Percentiles rank a stretch among this genome's conserved stretches.
Evolutionary conservation across 2,329 filamentous ascomycete species (phyloP).

Genomic region (Tolypocladium sp.): DNA sequence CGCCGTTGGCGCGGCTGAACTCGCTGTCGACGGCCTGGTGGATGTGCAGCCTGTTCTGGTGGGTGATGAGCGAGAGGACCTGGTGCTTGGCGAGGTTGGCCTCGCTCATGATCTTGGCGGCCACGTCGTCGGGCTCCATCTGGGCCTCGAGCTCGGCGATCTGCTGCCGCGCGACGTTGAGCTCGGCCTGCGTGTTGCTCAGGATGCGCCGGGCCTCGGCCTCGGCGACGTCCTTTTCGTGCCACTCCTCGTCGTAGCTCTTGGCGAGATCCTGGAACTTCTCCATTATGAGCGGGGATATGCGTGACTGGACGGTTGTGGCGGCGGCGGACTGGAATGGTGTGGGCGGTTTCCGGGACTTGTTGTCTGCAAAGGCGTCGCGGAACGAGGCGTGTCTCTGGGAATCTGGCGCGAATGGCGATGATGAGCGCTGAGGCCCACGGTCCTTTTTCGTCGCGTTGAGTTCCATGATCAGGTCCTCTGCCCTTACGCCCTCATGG

Average conservation of each 20-base stretch:
- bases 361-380: slow-evolving; percentile 35
- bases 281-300: slow-evolving; percentile 59
- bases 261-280: slow-evolving; percentile 63
- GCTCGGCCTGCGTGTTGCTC: slow-evolving; percentile 58
- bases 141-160: slow-evolving; percentile 47
- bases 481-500: slow-evolving; percentile 69
- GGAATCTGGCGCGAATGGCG: slow-evolving; percentile 54
- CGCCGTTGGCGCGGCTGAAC: slow-evolving; percentile 41
- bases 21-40: slow-evolving; percentile 43
- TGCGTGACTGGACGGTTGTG: slow-evolving; percentile 59
- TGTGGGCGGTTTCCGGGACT: slow-evolving; percentile 28
- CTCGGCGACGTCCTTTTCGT: slow-evolving; percentile 63
- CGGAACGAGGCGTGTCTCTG: slow-evolving; percentile 45
- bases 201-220: slow-evolving; percentile 58
- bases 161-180: slow-evolving; percentile 50
- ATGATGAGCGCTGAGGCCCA: slow-evolving; percentile 67
- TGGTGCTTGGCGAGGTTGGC: slow-evolving; percentile 39
- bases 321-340: slow-evolving; percentile 55
- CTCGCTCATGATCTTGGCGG: slow-evolving; percentile 40
- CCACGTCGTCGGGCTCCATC: slow-evolving; percentile 46
- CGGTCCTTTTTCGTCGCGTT: slow-evolving; percentile 63
- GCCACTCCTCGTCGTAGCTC: slow-evolving; percentile 66
- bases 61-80: slow-evolving; percentile 38
- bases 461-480: slow-evolving; percentile 69
- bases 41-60: slow-evolving; percentile 43